Evolutionary conservation across 1,139 yeast genomes (phyloP), one percentile per base, ranked within the genome.

Genomic region (Debaryomyces subglobosus): DNA sequence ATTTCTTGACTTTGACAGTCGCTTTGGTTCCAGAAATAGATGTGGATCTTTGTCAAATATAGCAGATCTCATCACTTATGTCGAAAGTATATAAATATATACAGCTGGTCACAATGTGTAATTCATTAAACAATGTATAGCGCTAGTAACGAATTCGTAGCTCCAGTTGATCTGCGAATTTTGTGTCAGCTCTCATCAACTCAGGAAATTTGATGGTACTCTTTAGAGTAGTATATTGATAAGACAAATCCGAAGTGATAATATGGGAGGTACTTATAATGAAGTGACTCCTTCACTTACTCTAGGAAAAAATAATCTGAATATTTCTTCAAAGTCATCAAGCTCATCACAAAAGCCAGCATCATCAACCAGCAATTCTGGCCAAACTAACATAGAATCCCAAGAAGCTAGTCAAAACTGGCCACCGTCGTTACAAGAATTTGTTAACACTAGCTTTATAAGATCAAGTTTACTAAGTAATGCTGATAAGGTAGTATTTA

Each of bases 361-460:
- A 9, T 5, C 43, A 40, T 32, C 43, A 3, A 21, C 29, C 8
- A n/a, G 29, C 33, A 16, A 24, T 7, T n/a, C 35, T 18, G 27
- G 13, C 13, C 15, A 29, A 20, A 40, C 16, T 23, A 30, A 9
- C 7, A 13, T 18, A 15, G 25, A 29, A 40, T 13, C 29, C 24
- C 24, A 39, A 39, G 42, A 29, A 20, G 10, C 25, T 16, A 21
- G 27, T 16, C 43, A 40, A 52, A 15, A 39, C 16, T 74, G 77
- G 77, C 78, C 78, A 0, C 58, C 55, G 7, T 55, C 66, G 2
- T 58, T 74, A 25, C 69, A 64, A 49, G 48, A 54, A 6, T 74
- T 74, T 56, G 74, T 72, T 12, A 60, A 61, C 13, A 48, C 42
- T 9, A 53, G 69, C 36, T 71, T 72, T 47, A 45, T 48, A 18